Percentiles rank a stretch among this genome's conserved stretches.
Evolutionary conservation across 179 eudicot genomes (phyloP).

Genomic region (Pouteria campechiana): DNA sequence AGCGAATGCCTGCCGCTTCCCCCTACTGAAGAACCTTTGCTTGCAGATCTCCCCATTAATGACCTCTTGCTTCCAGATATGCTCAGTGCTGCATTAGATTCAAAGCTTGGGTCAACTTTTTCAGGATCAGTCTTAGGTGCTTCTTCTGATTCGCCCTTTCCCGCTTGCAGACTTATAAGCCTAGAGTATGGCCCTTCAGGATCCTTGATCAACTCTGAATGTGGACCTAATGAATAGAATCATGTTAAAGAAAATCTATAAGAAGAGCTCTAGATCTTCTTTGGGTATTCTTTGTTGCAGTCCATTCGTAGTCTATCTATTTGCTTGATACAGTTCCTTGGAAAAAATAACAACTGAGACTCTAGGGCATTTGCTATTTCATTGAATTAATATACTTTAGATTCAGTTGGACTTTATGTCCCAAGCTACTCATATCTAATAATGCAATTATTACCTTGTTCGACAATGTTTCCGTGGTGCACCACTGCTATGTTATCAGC

Average conservation of each 20-base stretch:
- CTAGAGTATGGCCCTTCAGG: conserved; percentile 68
- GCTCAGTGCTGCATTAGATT: conserved; percentile 22
- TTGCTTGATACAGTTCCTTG: too few relatives aligned
- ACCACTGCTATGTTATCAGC: conserved; percentile 76
- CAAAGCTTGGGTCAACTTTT: conserved; percentile 2
- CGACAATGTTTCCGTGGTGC: conserved; percentile 60
- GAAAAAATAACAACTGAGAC: too few relatives aligned
- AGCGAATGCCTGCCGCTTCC: conserved; percentile 23
- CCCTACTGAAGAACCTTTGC: conserved; percentile 36
- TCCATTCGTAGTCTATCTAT: too few relatives aligned
- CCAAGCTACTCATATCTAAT: too few relatives aligned
- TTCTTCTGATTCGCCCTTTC: conserved; percentile 24
- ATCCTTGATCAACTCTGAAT: conserved; percentile 48
- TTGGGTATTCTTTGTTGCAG: too few relatives aligned
- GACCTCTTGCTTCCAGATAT: conserved; percentile 35
- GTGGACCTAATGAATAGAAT: conserved; percentile 76
- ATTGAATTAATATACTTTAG: too few relatives aligned
- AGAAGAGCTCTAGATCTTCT: too few relatives aligned
- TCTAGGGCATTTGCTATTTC: too few relatives aligned
- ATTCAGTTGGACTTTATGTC: too few relatives aligned
- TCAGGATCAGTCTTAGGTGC: conserved; percentile 6
- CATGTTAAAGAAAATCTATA: too few relatives aligned
- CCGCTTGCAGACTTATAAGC: conserved; percentile 51
- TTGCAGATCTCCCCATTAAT: conserved; percentile 18
- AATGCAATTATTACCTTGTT: conserved; percentile 69